phyloP scores from a whole-genome alignment of 441 rosid species.

The Eugenia klotzschiana region DNA sequence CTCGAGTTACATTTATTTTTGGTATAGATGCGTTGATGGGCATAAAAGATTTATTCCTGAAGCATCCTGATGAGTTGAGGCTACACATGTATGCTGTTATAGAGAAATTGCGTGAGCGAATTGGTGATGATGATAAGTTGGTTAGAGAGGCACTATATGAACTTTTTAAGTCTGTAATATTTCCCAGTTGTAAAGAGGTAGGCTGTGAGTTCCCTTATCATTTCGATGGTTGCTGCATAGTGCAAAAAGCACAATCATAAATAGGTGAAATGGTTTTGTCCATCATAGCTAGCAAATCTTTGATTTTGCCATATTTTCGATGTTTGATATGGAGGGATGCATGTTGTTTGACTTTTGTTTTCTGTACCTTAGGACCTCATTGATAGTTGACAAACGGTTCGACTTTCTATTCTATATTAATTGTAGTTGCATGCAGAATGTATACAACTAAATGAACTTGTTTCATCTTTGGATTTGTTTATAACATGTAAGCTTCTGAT shows the following conservation, averaged over 20 bases:
- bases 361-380: slow-evolving; percentile 5
- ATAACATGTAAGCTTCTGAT: not conserved
- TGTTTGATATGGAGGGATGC: not conserved
- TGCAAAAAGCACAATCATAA: not conserved
- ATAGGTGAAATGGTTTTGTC: not conserved
- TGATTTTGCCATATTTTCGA: not conserved
- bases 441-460: not conserved
- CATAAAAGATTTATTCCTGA: slow-evolving; percentile 45
- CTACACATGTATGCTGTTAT: slow-evolving; percentile 39
- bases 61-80: slow-evolving; percentile 55
- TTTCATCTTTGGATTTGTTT: not conserved
- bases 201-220: not conserved
- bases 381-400: not conserved
- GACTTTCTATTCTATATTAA: not conserved
- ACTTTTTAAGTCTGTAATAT: slow-evolving; percentile 45
- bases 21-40: slow-evolving; percentile 63
- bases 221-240: not conserved
- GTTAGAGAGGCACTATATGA: slow-evolving; percentile 52
- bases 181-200: slow-evolving; percentile 77
- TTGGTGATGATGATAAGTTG: slow-evolving; percentile 47
- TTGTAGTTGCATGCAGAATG: not conserved
- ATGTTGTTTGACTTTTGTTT: slow-evolving; percentile 3
- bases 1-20: slow-evolving; percentile 1
- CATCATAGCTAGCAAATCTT: not conserved
- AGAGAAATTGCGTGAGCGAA: slow-evolving; percentile 53